Base-by-base conservation (phyloP, 2,329 filamentous ascomycete species). In the Botrytis porri region DNA sequence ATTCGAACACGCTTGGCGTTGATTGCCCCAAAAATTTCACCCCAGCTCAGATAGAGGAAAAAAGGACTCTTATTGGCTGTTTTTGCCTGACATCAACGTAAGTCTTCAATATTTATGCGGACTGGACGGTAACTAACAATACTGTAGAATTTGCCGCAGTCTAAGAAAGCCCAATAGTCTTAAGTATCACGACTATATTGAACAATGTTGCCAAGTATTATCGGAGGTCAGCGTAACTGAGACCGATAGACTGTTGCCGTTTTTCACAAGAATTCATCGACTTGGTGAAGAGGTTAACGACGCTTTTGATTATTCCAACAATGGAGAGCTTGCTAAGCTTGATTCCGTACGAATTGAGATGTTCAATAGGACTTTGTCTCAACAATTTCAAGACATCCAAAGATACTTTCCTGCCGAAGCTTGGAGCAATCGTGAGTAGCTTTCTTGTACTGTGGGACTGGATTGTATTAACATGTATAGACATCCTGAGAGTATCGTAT, bases 61-160 rank as follows among this genome's bases (percentile, higher is more conserved):
- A 72, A 43, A 76, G 79, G 54, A 76, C 78, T 6, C 76, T 76
- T 57, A 69, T 80, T 22, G 79, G 79, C 9, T 77, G 74, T 45
- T 80, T 78, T 73, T 80, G 77, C 67, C 39, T 80, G 12, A 75
- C 75, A 14, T 76, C 76, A 45, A 72, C 77, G 79, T 80, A 76
- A 67, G 77, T 41, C 25, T 54, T 4, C 29, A 37, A 4, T 25
- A 3, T 37, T 35, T 20, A 18, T 5, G 22, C 4, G 43, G 20
- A 37, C 8, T 14, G 20, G 25, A 48, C 25, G 20, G 6, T 9
- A 57, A 67, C 7, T 62, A 45, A 69, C 54, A 39, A 10, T 20
- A 48, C 10, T 10, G 20, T 7, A 29, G 80, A 79, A 25, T 64
- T 78, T 79, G 76, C 32, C 76, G 76, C 48, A 74, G 73, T 29